Percentiles rank a stretch among this genome's conserved stretches.
Evolutionary conservation across 1,284 basidiomycete species (phyloP).

Genomic region (Papiliotrema nemorosa): DNA sequence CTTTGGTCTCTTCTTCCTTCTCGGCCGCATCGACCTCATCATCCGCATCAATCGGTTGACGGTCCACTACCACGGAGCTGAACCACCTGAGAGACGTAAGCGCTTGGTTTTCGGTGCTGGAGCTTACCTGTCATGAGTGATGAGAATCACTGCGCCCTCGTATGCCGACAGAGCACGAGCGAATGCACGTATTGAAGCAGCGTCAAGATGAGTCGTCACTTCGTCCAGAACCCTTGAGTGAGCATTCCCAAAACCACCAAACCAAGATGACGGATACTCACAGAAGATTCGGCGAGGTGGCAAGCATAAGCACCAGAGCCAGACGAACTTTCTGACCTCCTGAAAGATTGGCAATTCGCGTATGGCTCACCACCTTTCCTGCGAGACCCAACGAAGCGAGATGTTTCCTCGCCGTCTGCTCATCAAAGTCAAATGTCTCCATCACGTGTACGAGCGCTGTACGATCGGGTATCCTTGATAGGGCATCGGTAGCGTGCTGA

Average conservation of each 20-base stretch:
- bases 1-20: conserved; percentile 8
- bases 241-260: conserved; percentile 51
- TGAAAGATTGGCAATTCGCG: conserved; percentile 54
- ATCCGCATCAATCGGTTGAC: conserved; percentile 28
- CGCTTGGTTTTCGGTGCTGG: conserved; percentile 6
- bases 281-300: conserved; percentile 39
- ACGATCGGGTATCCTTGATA: conserved; percentile 15
- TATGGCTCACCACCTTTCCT: conserved; percentile 53
- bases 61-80: conserved; percentile 48
- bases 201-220: conserved; percentile 67
- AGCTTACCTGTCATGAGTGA: conserved; percentile 64
- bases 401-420: conserved; percentile 49
- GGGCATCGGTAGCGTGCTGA: conserved; percentile 22
- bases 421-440: neutral
- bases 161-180: conserved; percentile 58
- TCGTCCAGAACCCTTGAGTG: conserved; percentile 67
- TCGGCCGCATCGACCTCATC: conserved; percentile 23
- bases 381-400: conserved; percentile 56
- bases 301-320: conserved; percentile 42
- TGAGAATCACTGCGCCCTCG: conserved; percentile 60
- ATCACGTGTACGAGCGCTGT: conserved; percentile 54
- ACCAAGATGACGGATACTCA: conserved; percentile 31
- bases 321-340: conserved; percentile 60
- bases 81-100: conserved; percentile 26
- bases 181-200: conserved; percentile 61